A percentile compares a stretch with the other conserved stretches of the same genome.
Evolutionary conservation across 192 early-diverging fungal species (phyloP).

Genomic region (Umbelopsis ramanniana): DNA sequence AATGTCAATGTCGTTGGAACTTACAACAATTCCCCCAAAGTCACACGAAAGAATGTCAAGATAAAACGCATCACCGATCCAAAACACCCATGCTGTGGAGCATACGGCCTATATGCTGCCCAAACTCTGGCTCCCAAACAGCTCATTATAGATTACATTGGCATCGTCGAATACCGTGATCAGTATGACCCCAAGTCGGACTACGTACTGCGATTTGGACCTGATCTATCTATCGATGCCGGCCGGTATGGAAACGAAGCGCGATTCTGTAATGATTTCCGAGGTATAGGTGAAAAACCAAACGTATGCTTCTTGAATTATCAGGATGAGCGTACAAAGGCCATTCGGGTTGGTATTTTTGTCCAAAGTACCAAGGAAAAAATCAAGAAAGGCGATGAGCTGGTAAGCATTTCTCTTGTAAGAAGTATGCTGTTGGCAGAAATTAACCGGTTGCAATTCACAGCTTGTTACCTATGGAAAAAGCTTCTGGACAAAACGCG

Average conservation of each 20-base stretch:
- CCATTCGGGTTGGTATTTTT: slow-evolving; percentile 44
- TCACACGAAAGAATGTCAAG: slow-evolving; percentile 33
- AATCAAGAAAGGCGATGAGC: slow-evolving; percentile 45
- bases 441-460: too few relatives aligned
- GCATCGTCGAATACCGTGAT: slow-evolving; percentile 39
- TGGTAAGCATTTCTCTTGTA: slow-evolving; percentile 29
- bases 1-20: slow-evolving; percentile 33
- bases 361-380: slow-evolving; percentile 37
- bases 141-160: slow-evolving; percentile 45
- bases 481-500: slow-evolving; percentile 39
- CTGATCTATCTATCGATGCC: slow-evolving; percentile 44
- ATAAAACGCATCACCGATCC: slow-evolving; percentile 44
- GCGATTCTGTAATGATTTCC: slow-evolving; percentile 46
- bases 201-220: slow-evolving; percentile 42
- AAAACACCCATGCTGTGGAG: slow-evolving; percentile 43
- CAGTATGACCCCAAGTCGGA: slow-evolving; percentile 41
- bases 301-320: slow-evolving; percentile 49
- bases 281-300: slow-evolving; percentile 37
- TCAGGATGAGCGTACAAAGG: slow-evolving; percentile 34
- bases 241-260: slow-evolving; percentile 44
- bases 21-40: slow-evolving; percentile 31
- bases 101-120: slow-evolving; percentile 41
- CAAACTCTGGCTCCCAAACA: slow-evolving; percentile 37
- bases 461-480: slow-evolving; percentile 44
- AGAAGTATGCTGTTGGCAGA: not conserved